A percentile compares a stretch with the other conserved stretches of the same genome.
Evolutionary conservation across 805 yeast genomes (phyloP).

Genomic region (Schwanniomyces yamadae): DNA sequence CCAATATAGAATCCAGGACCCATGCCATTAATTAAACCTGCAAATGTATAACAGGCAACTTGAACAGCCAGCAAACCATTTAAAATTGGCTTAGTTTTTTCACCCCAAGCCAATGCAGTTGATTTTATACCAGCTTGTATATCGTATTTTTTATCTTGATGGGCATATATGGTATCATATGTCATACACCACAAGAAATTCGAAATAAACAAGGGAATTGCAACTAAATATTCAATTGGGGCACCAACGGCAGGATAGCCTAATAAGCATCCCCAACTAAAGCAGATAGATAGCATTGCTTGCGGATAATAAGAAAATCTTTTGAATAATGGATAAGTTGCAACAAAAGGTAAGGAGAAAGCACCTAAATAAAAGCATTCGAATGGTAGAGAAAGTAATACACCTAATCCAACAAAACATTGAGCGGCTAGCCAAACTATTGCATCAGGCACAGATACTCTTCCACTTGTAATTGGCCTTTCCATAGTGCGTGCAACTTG

Average conservation of each 20-base stretch:
- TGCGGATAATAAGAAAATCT: slow-evolving; percentile 97
- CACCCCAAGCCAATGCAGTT: slow-evolving; percentile 95
- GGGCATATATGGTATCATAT: slow-evolving; percentile 96
- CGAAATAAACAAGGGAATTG: slow-evolving; percentile 73
- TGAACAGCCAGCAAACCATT: slow-evolving; percentile 67
- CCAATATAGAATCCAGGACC: slow-evolving; percentile 83
- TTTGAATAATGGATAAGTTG: slow-evolving; percentile 89
- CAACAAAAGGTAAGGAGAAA: slow-evolving; percentile 72
- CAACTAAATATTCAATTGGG: slow-evolving; percentile 66
- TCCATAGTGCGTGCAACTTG: slow-evolving; percentile 85
- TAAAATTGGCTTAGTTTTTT: slow-evolving; percentile 66
- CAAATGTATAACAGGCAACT: slow-evolving; percentile 56
- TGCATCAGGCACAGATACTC: slow-evolving; percentile 73
- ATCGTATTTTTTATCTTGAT: slow-evolving; percentile 91
- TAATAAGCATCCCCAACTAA: slow-evolving; percentile 90
- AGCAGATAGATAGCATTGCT: slow-evolving; percentile 72
- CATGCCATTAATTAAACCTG: slow-evolving; percentile 75
- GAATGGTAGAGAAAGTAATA: slow-evolving; percentile 69
- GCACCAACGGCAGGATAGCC: slow-evolving; percentile 97
- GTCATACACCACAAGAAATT: slow-evolving; percentile 91
- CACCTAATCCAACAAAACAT: slow-evolving; percentile 67
- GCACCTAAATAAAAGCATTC: slow-evolving; percentile 85
- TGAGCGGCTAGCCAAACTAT: slow-evolving; percentile 69
- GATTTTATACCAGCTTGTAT: slow-evolving; percentile 89
- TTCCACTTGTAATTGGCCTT: slow-evolving; percentile 90